Evolutionary conservation across 768 basidiomycete genomes (phyloP).

Genomic region (Paxillus involutus): DNA sequence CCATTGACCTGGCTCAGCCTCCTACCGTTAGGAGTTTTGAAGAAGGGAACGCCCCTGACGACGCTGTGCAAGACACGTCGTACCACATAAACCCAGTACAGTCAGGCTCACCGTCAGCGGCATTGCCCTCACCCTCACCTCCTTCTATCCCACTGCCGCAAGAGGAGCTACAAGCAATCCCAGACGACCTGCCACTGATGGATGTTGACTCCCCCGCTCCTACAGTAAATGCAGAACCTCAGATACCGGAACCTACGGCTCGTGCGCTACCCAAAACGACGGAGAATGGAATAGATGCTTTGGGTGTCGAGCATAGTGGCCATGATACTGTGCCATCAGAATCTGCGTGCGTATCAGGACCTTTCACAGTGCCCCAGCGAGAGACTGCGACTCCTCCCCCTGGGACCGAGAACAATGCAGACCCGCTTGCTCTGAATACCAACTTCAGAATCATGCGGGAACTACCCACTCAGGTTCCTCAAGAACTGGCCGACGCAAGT

Average conservation of each 20-base stretch:
- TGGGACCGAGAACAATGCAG: conserved; percentile 3
- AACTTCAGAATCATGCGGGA: conserved; percentile 13
- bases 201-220: background rate
- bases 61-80: background rate
- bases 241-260: background rate
- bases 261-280: background rate
- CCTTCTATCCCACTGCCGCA: background rate
- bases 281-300: background rate
- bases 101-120: background rate
- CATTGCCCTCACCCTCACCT: background rate
- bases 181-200: background rate
- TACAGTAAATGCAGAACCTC: no score
- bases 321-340: background rate
- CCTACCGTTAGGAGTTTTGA: background rate
- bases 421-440: conserved; percentile 14
- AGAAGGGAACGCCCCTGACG: background rate
- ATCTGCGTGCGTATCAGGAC: background rate
- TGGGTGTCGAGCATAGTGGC: background rate
- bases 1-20: background rate
- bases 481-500: background rate
- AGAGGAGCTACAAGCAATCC: background rate
- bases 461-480: background rate
- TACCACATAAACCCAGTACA: background rate
- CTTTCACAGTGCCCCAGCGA: background rate
- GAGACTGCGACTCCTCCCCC: conserved; percentile 11